phyloP scores from a whole-genome alignment of 371 early-diverging fungal genomes.

The Circinella minor region DNA sequence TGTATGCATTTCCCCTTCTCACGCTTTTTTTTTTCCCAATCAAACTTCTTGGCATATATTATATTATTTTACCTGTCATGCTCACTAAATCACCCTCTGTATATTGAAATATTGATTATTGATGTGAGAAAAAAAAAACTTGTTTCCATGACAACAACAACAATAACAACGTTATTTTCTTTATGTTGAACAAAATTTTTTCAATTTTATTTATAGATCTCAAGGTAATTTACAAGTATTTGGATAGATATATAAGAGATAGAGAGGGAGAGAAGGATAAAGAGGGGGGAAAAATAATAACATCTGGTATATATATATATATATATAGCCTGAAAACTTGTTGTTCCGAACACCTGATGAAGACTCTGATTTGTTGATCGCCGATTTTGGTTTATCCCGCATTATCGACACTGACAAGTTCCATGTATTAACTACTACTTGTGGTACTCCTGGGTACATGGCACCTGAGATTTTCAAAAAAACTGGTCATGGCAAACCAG shows the following conservation, averaged over 20 bases:
- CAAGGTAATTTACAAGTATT: conserved; percentile 19
- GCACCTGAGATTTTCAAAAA: conserved; percentile 84
- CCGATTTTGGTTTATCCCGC: conserved; percentile 90
- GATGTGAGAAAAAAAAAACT: not conserved
- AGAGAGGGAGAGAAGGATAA: too few relatives aligned
- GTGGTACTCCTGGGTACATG: conserved; percentile 91
- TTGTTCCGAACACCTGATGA: conserved; percentile 78
- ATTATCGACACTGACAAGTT: conserved; percentile 82
- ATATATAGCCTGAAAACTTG: conserved; percentile 81
- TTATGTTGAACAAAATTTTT: not conserved
- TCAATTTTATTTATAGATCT: conserved; percentile 25
- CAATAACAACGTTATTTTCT: not conserved
- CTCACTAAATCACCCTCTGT: conserved; percentile 63
- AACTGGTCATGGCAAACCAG: conserved; percentile 68
- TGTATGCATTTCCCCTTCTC: too few relatives aligned
- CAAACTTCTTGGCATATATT: not conserved
- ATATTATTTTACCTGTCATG: conserved; percentile 33
- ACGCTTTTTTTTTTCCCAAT: not conserved
- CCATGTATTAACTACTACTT: conserved; percentile 78
- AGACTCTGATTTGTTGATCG: conserved; percentile 76
- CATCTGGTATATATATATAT: too few relatives aligned
- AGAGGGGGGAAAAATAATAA: too few relatives aligned
- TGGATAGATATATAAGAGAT: not conserved
- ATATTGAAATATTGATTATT: not conserved
- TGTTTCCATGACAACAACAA: too few relatives aligned